These are phyloP conservation scores for Straminergon stramineum DNA, from an alignment of 225 moss, liverwort and hornwort species.

Conservation along the genomic window DNA sequence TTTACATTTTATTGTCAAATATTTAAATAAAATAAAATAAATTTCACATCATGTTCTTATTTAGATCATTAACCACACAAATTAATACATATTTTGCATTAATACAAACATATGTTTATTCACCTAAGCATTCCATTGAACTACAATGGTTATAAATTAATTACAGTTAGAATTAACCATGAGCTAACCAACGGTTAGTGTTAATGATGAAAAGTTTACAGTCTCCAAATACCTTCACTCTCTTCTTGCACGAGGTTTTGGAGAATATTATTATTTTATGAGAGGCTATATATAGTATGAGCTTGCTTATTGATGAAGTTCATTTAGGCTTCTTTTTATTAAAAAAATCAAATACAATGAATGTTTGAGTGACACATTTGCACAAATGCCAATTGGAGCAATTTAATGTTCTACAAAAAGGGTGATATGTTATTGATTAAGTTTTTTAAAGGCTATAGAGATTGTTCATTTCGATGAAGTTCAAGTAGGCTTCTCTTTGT, in stretches of 20 bases:
- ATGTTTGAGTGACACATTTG: background rate
- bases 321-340: background rate
- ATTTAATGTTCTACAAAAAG: background rate
- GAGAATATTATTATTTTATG: background rate
- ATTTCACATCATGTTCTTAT: background rate
- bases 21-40: background rate
- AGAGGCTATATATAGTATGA: background rate
- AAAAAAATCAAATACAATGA: rapidly evolving
- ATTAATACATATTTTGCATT: background rate
- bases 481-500: background rate
- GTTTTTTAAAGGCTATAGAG: background rate
- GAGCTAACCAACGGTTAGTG: background rate
- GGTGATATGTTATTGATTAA: no score
- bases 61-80: background rate
- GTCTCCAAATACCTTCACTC: background rate
- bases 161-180: background rate
- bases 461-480: no score
- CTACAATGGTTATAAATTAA: background rate
- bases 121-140: background rate
- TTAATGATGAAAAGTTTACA: background rate
- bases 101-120: background rate
- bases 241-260: background rate
- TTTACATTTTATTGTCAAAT: background rate
- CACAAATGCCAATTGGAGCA: background rate
- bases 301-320: background rate